Evolutionary conservation across 176 grass and related monocot genomes (phyloP).

Genomic region (Poa annua): DNA sequence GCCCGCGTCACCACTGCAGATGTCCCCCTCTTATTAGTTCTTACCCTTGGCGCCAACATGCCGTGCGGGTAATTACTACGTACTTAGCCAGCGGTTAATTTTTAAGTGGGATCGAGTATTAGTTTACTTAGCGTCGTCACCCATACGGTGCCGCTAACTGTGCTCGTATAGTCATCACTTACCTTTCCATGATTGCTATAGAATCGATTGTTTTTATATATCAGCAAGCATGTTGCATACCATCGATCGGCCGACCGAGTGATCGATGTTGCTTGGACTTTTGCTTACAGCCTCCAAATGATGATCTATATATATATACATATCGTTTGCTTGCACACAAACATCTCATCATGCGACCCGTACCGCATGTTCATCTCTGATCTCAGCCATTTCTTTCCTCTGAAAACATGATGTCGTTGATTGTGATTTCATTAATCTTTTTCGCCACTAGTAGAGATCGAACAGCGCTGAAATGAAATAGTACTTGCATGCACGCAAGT

Average conservation of each 20-base stretch:
- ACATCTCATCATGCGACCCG: constrained; percentile 40
- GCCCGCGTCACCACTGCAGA: constrained; percentile 15
- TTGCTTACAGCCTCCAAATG: not conserved
- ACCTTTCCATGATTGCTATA: constrained; percentile 5
- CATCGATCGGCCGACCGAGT: not conserved
- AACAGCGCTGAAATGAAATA: not conserved
- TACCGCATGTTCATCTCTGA: constrained; percentile 1
- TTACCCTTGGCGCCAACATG: not conserved
- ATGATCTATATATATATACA: not conserved
- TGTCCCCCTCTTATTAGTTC: not conserved
- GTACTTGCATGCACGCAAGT: constrained; percentile 49
- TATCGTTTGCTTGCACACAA: constrained; percentile 54
- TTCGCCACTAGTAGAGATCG: constrained; percentile 13
- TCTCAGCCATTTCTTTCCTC: not conserved
- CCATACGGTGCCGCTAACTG: not conserved
- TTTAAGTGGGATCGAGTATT: not conserved
- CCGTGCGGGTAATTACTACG: not conserved
- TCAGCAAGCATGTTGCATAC: not conserved
- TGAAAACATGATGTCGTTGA: not conserved
- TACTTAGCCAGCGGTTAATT: not conserved
- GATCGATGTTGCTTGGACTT: constrained; percentile 35
- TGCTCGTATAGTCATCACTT: not conserved
- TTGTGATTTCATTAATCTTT: not conserved
- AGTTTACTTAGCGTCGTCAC: not conserved
- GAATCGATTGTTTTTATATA: not conserved